Conservation (phyloP, 1,284 basidiomycete genomes). For the Rhodotorula sp. region DNA sequence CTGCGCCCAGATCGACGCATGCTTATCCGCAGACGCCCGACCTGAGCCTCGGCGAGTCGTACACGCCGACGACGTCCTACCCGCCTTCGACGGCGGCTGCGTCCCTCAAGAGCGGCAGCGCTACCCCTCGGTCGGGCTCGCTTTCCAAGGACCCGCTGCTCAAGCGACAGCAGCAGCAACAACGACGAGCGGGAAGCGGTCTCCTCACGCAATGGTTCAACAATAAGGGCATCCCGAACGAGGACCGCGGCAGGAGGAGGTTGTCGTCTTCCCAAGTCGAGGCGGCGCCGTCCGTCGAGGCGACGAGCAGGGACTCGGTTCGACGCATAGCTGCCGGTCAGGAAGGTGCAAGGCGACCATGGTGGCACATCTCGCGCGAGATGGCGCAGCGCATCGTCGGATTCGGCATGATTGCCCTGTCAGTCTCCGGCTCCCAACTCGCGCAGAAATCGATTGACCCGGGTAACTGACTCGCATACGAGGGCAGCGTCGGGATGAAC, state of each 20-base stretch:
- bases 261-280: constrained; percentile 5
- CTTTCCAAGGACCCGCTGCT: constrained; percentile 29
- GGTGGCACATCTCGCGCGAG: constrained; percentile 7
- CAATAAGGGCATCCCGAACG: not conserved
- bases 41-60: not conserved
- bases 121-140: not conserved
- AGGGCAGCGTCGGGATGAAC: constrained; percentile 5
- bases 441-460: not conserved
- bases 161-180: constrained; percentile 7
- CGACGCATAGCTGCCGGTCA: not conserved
- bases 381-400: constrained; percentile 21
- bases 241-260: not conserved
- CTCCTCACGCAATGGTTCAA: not conserved
- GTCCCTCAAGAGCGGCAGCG: not conserved
- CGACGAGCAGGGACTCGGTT: not conserved
- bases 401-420: constrained; percentile 32
- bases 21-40: constrained; percentile 16
- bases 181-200: not conserved
- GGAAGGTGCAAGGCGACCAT: not conserved
- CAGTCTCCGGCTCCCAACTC: not conserved
- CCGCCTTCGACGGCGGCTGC: too few species aligned
- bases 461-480: too few species aligned
- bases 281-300: not conserved
- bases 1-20: constrained; percentile 1
- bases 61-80: not conserved